Conservation (phyloP, 805 yeast species). For the Zygoascus biomembranicola region DNA sequence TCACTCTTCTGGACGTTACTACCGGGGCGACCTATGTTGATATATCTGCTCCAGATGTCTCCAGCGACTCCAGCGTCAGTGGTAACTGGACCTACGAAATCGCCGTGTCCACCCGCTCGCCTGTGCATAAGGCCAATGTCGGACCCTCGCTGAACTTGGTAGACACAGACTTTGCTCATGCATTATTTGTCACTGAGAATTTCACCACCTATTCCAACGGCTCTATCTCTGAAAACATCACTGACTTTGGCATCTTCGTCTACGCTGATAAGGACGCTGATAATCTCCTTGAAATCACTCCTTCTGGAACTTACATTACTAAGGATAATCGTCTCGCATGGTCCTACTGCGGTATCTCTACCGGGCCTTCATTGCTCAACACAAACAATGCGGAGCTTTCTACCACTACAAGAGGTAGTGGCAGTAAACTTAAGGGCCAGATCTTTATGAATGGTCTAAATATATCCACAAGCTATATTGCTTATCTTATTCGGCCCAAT, state of each 20-base stretch:
- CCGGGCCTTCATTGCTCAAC: constrained; percentile 38
- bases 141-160: constrained; percentile 34
- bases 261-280: constrained; percentile 4
- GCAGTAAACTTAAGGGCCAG: constrained; percentile 41
- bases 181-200: constrained; percentile 55
- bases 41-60: constrained; percentile 11
- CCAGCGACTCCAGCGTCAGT: background rate
- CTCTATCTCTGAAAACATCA: constrained; percentile 3
- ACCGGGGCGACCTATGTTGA: constrained; percentile 14
- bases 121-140: constrained; percentile 6
- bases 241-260: constrained; percentile 16
- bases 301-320: background rate
- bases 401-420: constrained; percentile 35
- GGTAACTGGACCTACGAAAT: constrained; percentile 53
- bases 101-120: constrained; percentile 35
- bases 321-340: constrained; percentile 12
- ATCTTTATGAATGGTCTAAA: constrained; percentile 56
- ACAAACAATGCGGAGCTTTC: constrained; percentile 26
- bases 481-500: constrained; percentile 50
- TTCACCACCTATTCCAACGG: constrained; percentile 24
- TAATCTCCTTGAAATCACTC: background rate
- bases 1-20: constrained; percentile 23
- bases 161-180: constrained; percentile 65
- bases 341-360: constrained; percentile 66
- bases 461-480: constrained; percentile 52